phyloP scores from a whole-genome alignment of 257 asterid species.

The Nyctanthes arbortristis region DNA sequence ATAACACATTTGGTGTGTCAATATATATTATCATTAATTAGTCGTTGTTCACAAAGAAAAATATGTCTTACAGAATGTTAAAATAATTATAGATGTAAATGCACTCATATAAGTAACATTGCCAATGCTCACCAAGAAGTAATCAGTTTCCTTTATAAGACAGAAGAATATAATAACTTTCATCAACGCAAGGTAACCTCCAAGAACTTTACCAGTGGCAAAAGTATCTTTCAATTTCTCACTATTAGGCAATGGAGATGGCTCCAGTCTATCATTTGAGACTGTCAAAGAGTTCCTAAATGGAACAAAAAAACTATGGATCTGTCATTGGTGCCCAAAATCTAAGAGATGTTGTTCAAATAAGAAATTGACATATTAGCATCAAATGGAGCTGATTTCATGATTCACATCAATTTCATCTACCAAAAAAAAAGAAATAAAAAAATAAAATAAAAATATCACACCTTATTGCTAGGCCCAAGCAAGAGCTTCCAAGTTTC shows the following conservation, averaged over 20 bases:
- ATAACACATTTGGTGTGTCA: no score
- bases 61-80: no score
- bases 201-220: constrained; percentile 90
- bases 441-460: no score
- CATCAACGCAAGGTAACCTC: constrained; percentile 91
- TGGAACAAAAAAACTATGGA: constrained; percentile 20
- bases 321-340: constrained; percentile 9
- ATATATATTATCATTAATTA: no score
- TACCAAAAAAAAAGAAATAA: no score
- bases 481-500: no score
- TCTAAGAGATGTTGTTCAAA: background rate
- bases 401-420: no score
- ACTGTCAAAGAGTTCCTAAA: constrained; percentile 92
- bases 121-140: constrained; percentile 61
- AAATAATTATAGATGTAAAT: background rate
- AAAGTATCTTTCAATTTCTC: constrained; percentile 92
- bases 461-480: no score
- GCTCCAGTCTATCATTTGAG: constrained; percentile 97
- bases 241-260: constrained; percentile 96
- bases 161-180: constrained; percentile 92
- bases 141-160: constrained; percentile 62
- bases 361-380: constrained; percentile 37
- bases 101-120: background rate
- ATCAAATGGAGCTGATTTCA: no score
- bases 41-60: no score